These are phyloP conservation scores for Acacia crassicarpa DNA, from an alignment of 306 rosid genomes.

Conservation along the genomic window DNA sequence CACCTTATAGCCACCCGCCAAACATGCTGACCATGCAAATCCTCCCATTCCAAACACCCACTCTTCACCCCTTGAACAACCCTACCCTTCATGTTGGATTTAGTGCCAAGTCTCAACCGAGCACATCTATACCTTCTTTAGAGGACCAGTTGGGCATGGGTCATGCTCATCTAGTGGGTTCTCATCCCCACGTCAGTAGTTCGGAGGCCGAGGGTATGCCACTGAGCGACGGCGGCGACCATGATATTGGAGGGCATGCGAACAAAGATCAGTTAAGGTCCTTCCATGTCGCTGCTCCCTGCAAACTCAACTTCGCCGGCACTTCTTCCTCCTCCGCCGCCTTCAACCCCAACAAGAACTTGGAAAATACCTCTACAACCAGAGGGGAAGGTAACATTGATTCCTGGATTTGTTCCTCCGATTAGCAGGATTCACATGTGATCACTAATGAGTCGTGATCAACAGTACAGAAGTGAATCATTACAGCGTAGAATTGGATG, in stretches of 20 bases:
- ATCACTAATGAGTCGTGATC: neutral
- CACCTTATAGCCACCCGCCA: slow-evolving; percentile 20
- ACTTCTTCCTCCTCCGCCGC: slow-evolving; percentile 34
- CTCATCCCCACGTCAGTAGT: slow-evolving; percentile 7
- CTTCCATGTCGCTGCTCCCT: slow-evolving; percentile 27
- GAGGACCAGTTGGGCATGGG: slow-evolving; percentile 38
- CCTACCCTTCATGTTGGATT: slow-evolving; percentile 19
- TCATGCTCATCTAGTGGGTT: slow-evolving; percentile 25
- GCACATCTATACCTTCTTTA: slow-evolving; percentile 35
- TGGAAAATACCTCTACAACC: slow-evolving; percentile 36
- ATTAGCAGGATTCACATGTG: slow-evolving; percentile 29
- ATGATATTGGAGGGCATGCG: slow-evolving; percentile 7
- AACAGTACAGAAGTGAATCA: slow-evolving; percentile 35
- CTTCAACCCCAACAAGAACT: slow-evolving; percentile 44
- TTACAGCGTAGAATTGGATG: slow-evolving; percentile 39
- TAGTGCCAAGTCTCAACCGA: slow-evolving; percentile 31
- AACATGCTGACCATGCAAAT: slow-evolving; percentile 50
- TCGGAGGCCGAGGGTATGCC: slow-evolving; percentile 10
- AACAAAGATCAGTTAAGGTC: slow-evolving; percentile 23
- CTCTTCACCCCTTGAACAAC: slow-evolving; percentile 31
- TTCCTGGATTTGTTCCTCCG: slow-evolving; percentile 78
- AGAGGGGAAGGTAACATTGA: slow-evolving; percentile 64
- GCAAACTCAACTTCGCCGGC: slow-evolving; percentile 46
- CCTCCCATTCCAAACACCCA: slow-evolving; percentile 44
- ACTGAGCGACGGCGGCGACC: neutral